Evolutionary conservation across 73 alveolate species (phyloP), one percentile per base, ranked within the genome.

Genomic region (Paramecium primaurelia): DNA sequence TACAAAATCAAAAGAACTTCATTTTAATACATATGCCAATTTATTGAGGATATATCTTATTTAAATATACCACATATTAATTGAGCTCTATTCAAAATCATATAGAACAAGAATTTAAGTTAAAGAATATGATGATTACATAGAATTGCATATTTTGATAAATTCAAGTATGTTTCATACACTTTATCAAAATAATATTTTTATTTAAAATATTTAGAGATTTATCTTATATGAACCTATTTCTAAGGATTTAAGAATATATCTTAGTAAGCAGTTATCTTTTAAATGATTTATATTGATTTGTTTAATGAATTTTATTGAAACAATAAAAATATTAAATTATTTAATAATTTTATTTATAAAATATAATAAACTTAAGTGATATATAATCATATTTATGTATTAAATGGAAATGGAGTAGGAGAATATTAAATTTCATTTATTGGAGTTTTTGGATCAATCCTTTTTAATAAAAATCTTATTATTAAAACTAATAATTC

Each of bases 21-120:
- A 32, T 0, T 14, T 64, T 3, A 64, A 34, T 4, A 64, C 84
- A n/a, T 64, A 64, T 34, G 42, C 51, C 51, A 64, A 64, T 64
- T 64, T 64, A 64, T 34, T 64, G 47, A 9, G 84, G 84, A 64
- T 64, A 64, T 64, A 14, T 64, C 84, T 64, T 64, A 64, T 64
- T 32, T 30, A 64, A 64, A 28, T 64, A 64, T 64, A 64, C 84
- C 84, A 64, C 84, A 64, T 64, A 28, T 26, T 64, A 16, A 64
- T 64, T 64, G 84, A 64, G 47, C 47, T 64, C 32, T 34, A 64
- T 64, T 34, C 42, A 1, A 64, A 64, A 34, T 64, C 84, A 11
- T 64, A 64, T 64, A 26, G 47, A 34, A 34, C 11, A 2, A 64
- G 84, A 34, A 34, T 64, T 32, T 26, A 64, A 64, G 49, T 64